phyloP scores from a whole-genome alignment of 805 yeast species.

The Scheffersomyces amazonensis region DNA sequence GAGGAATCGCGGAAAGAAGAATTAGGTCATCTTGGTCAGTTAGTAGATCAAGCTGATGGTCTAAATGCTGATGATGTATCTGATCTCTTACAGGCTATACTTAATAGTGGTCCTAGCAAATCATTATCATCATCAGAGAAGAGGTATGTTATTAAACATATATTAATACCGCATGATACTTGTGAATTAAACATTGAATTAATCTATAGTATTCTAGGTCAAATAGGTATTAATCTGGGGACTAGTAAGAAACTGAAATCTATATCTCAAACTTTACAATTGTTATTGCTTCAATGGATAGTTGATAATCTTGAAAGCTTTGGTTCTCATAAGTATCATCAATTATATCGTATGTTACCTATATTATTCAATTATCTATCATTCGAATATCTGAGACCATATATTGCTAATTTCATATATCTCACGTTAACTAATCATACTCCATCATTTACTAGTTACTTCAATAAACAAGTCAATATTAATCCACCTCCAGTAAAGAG shows the following conservation, averaged over 20 bases:
- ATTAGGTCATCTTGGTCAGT: neutral
- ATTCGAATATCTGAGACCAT: conserved; percentile 22
- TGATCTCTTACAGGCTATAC: neutral
- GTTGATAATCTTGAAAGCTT: conserved; percentile 15
- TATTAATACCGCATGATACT: neutral
- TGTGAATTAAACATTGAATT: neutral
- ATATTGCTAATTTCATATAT: conserved; percentile 17
- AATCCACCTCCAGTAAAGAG: conserved; percentile 10
- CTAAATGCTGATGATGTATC: neutral
- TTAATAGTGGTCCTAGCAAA: neutral
- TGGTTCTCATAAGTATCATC: conserved; percentile 8
- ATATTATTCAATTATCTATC: conserved; percentile 17
- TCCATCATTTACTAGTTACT: conserved; percentile 7
- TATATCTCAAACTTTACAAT: conserved; percentile 13
- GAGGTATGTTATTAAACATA: neutral
- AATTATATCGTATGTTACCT: conserved; percentile 11
- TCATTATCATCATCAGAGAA: neutral
- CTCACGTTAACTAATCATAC: conserved; percentile 13
- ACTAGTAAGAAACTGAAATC: conserved; percentile 5
- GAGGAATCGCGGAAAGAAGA: too few relatives aligned
- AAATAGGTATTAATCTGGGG: conserved; percentile 5
- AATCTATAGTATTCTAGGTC: conserved; percentile 5
- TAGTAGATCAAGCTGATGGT: neutral
- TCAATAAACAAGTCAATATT: conserved; percentile 7
- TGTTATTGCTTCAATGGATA: conserved; percentile 20